Evolutionary conservation across 805 yeast genomes (phyloP), one percentile per base, ranked within the genome.

Genomic region (Debaryomyces maramus): DNA sequence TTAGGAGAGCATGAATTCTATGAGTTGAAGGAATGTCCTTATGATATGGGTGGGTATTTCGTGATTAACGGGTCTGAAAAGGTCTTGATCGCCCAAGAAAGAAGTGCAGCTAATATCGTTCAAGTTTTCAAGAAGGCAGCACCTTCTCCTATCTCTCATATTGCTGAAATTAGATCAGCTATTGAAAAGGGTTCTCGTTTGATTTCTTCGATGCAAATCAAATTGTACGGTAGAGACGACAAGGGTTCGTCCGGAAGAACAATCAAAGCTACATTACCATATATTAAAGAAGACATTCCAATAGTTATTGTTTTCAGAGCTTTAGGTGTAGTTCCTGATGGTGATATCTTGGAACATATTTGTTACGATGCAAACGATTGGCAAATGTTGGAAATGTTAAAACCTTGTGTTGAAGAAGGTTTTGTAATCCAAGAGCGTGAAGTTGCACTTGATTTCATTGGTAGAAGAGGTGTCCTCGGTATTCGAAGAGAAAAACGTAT

Each of bases 11-110:
- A 87, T 52, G 99, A 93, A 66, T 79, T 90, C 56, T 93, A 90
- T 67, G 95, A 89, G 55, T 78, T 93, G 60, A 90, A 93, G 66
- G 99, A 93, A 69, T 93, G 99, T 70, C 99, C 99, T 22, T 93
- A 88, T 67, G 99, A 93, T 75, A 95, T 93, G 95, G 99, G 99
- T 65, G 99, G 99, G 47, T 93, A 93, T 67, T 93, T 93, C 61
- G 90, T 93, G 53, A 93, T 93, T 60, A 93, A 93, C 70, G 99
- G 99, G 55, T 88, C 97, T 15, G 99, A 93, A 64, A 93, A 93
- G 65, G 99, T 93, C 41, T 74, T 93, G 57, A 93, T 93, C 72
- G 99, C 99, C 22, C 99, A 93, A 70, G 99, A 93, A 68, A 81
- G 99, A 64, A 83, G 93, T 44, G 98, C 99, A 10, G 99, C 99